phyloP scores from a whole-genome alignment of 2,329 filamentous ascomycete species.

The Aspergillus sp. region DNA sequence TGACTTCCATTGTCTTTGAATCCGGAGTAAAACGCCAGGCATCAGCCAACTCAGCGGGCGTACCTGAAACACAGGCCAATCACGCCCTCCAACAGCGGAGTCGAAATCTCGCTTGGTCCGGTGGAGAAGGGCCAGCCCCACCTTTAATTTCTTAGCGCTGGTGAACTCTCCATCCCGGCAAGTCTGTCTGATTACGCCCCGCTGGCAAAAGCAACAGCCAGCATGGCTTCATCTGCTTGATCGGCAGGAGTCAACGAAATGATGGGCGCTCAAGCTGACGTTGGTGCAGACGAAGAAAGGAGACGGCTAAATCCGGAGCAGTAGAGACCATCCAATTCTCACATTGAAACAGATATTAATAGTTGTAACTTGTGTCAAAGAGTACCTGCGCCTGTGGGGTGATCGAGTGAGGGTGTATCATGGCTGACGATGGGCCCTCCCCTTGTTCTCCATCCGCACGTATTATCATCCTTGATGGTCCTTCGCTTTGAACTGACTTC shows the following conservation, averaged over 20 bases:
- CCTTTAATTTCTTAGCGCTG: constrained; percentile 9
- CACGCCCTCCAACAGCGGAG: constrained; percentile 2
- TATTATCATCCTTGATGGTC: background rate
- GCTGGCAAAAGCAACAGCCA: background rate
- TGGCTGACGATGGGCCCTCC: background rate
- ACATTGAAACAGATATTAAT: background rate
- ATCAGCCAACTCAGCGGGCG: constrained; percentile 16
- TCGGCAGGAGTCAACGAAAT: background rate
- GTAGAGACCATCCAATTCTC: background rate
- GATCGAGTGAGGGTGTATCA: background rate
- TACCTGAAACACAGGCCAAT: constrained; percentile 24
- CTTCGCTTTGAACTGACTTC: background rate
- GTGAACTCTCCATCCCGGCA: background rate
- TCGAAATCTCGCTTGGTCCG: constrained; percentile 26
- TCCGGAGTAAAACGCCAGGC: constrained; percentile 19
- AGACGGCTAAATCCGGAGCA: background rate
- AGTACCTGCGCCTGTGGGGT: background rate
- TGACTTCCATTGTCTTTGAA: constrained; percentile 10
- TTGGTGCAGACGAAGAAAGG: background rate
- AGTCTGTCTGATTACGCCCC: constrained; percentile 16
- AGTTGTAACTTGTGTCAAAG: background rate
- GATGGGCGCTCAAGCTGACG: background rate
- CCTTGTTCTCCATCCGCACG: background rate
- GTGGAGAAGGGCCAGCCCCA: constrained; percentile 19
- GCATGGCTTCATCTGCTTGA: background rate